Conservation (phyloP, 139 green algal genomes). For the Picochlorum sp. region DNA sequence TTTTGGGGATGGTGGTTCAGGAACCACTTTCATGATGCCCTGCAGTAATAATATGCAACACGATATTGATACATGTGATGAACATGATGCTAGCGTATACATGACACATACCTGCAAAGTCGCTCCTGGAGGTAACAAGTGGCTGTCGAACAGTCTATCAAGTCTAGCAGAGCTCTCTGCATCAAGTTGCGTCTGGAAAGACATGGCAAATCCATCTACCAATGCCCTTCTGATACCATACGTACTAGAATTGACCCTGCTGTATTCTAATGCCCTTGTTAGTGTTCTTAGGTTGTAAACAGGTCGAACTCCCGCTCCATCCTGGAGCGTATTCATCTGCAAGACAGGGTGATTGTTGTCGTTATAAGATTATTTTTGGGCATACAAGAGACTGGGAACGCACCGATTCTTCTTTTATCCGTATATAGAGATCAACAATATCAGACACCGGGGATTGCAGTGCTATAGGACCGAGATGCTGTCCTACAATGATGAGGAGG, state of each 20-base stretch:
- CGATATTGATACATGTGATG: constrained; percentile 33
- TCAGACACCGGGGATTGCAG: constrained; percentile 51
- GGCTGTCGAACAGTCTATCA: constrained; percentile 55
- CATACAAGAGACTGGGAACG: constrained; percentile 23
- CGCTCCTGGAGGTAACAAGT: constrained; percentile 31
- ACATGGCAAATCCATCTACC: constrained; percentile 89
- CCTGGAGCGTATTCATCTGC: constrained; percentile 45
- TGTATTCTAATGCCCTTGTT: constrained; percentile 83
- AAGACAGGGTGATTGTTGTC: constrained; percentile 22
- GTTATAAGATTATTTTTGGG: neutral
- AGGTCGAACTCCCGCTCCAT: constrained; percentile 79
- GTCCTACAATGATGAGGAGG: constrained; percentile 62
- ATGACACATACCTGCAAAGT: too few species aligned
- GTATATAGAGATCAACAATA: constrained; percentile 90
- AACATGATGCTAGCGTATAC: neutral
- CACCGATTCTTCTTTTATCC: constrained; percentile 59
- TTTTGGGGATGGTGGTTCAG: constrained; percentile 18
- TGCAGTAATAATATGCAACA: constrained; percentile 36
- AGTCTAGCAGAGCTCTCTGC: constrained; percentile 34
- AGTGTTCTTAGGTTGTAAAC: constrained; percentile 92
- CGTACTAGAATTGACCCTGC: constrained; percentile 38
- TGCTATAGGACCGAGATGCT: constrained; percentile 55
- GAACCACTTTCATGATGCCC: constrained; percentile 38
- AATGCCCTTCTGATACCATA: constrained; percentile 88
- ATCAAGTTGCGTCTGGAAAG: constrained; percentile 84